Conservation (phyloP, 495 filamentous ascomycete genomes). For the Astrothelium macrocarpum region DNA sequence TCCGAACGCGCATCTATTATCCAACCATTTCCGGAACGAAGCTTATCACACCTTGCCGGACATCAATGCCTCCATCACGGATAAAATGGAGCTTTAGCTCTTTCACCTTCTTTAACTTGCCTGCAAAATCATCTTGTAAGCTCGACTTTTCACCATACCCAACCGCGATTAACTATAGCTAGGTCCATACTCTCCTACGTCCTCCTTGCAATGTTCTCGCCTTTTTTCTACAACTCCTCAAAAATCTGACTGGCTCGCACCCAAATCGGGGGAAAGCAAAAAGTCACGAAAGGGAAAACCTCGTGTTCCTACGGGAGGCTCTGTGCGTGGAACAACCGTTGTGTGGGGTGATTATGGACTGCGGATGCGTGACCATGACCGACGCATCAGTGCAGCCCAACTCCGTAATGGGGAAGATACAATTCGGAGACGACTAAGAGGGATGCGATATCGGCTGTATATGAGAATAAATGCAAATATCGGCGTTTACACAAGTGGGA, state of each 20-base stretch:
- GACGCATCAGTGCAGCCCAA: constrained; percentile 76
- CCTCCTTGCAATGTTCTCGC: constrained; percentile 30
- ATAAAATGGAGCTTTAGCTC: constrained; percentile 8
- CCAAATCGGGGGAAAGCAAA: constrained; percentile 59
- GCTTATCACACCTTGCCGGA: background rate
- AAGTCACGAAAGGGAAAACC: constrained; percentile 88
- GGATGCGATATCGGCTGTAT: constrained; percentile 86
- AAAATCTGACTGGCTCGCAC: constrained; percentile 66
- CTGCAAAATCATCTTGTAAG: background rate
- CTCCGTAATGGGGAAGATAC: constrained; percentile 85
- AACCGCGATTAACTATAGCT: background rate
- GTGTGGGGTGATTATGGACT: constrained; percentile 94
- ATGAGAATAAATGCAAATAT: constrained; percentile 84
- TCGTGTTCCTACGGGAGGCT: constrained; percentile 82
- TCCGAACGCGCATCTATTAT: background rate
- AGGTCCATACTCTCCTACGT: constrained; percentile 19
- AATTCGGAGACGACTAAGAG: constrained; percentile 77
- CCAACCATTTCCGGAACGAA: background rate
- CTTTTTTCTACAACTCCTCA: constrained; percentile 65
- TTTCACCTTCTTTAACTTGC: background rate
- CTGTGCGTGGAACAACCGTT: constrained; percentile 83
- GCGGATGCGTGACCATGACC: constrained; percentile 87
- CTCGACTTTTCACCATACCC: background rate
- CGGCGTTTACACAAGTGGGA: constrained; percentile 89
- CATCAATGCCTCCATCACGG: constrained; percentile 21